Conservation (phyloP, 2,329 filamentous ascomycete genomes). For the Dissoconium aciculare region DNA sequence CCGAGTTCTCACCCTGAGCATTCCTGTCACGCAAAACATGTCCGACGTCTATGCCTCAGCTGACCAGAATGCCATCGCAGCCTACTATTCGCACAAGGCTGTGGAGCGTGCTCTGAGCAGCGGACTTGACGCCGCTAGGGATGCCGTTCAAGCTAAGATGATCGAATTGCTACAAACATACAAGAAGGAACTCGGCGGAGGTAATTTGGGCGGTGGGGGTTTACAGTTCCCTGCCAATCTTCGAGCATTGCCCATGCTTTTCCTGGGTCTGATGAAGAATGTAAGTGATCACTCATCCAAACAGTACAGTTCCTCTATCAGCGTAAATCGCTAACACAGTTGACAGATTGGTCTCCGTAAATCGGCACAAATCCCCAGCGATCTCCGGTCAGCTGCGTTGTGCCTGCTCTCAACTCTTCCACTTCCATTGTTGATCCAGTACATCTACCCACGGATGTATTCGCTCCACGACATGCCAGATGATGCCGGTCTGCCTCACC, state of each 20-base stretch:
- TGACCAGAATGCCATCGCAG: constrained; percentile 82
- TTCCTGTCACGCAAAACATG: constrained; percentile 82
- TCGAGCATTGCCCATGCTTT: constrained; percentile 72
- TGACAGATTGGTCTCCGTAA: constrained; percentile 61
- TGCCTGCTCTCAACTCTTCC: constrained; percentile 90
- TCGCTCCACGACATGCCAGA: constrained; percentile 94
- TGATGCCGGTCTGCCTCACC: constrained; percentile 70
- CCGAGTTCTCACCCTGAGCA: constrained; percentile 77
- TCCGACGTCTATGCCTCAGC: constrained; percentile 89
- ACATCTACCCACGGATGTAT: constrained; percentile 55
- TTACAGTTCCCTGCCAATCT: constrained; percentile 91
- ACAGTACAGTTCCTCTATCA: too few relatives aligned
- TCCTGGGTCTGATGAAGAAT: constrained; percentile 91
- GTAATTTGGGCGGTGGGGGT: constrained; percentile 82
- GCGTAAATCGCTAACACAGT: too few relatives aligned
- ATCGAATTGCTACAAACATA: constrained; percentile 89
- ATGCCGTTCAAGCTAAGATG: constrained; percentile 80
- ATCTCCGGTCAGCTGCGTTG: constrained; percentile 82
- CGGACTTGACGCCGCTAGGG: constrained; percentile 77
- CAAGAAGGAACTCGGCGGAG: constrained; percentile 88
- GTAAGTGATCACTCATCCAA: constrained; percentile 36
- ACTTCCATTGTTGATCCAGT: constrained; percentile 77
- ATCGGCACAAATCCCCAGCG: constrained; percentile 83
- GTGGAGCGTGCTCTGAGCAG: constrained; percentile 77
- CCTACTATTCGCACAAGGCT: constrained; percentile 94